A percentile compares a stretch with the other conserved stretches of the same genome.
These are phyloP conservation scores for Juncus effusus DNA, from an alignment of 176 grass and related monocot genomes.

Conservation along the genomic window DNA sequence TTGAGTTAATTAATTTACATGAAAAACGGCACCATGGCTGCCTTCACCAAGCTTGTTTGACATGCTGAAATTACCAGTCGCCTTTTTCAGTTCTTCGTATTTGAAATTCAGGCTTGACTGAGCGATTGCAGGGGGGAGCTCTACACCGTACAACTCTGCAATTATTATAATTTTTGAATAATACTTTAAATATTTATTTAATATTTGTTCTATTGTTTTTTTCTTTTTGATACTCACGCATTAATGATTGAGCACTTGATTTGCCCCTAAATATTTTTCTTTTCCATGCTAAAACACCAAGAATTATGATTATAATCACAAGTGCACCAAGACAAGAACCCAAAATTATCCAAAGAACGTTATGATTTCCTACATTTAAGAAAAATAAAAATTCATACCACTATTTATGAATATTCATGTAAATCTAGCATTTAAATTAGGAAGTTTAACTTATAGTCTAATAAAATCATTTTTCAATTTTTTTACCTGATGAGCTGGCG, in stretches of 20 bases:
- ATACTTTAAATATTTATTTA: background rate
- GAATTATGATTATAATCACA: conserved; percentile 30
- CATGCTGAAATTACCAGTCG: conserved; percentile 58
- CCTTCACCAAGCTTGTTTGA: conserved; percentile 91
- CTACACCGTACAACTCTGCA: conserved; percentile 50
- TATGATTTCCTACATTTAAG: conserved; percentile 36
- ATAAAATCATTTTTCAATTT: background rate
- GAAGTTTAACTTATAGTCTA: no score
- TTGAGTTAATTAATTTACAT: conserved; percentile 33
- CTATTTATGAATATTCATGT: background rate
- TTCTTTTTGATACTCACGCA: conserved; percentile 47
- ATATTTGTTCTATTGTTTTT: background rate
- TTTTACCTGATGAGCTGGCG: conserved; percentile 38
- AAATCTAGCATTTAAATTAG: no score
- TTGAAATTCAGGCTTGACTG: conserved; percentile 73
- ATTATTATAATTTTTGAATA: background rate
- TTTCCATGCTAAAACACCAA: conserved; percentile 51
- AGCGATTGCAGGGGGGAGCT: conserved; percentile 41
- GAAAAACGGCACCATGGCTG: conserved; percentile 71
- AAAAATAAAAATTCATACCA: conserved; percentile 4
- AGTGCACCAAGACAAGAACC: conserved; percentile 50
- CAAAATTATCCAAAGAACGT: conserved; percentile 54
- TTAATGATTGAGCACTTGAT: conserved; percentile 34
- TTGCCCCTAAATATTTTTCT: conserved; percentile 30
- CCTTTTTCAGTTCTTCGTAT: conserved; percentile 65